These are phyloP conservation scores for Amanita muscaria DNA, from an alignment of 768 basidiomycete genomes.

Conservation along the genomic window DNA sequence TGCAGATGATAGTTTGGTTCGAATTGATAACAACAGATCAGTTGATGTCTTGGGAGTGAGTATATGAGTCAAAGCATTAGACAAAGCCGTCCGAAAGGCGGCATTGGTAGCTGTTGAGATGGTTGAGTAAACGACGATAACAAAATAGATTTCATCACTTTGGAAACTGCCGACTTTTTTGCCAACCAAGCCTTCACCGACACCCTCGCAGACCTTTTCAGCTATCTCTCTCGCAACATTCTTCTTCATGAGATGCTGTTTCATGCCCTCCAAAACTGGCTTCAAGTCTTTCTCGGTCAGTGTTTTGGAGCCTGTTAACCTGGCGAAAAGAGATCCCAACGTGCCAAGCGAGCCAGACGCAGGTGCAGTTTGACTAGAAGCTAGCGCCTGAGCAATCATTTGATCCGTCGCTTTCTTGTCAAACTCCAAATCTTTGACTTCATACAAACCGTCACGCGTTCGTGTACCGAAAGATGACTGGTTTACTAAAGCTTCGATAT, in stretches of 20 bases:
- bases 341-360: constrained; percentile 44
- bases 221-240: constrained; percentile 96
- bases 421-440: constrained; percentile 79
- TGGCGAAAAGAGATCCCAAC: constrained; percentile 73
- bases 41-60: constrained; percentile 95
- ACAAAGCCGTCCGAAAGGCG: constrained; percentile 77
- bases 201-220: constrained; percentile 89
- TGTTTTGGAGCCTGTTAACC: constrained; percentile 78
- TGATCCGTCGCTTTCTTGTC: constrained; percentile 26
- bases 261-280: constrained; percentile 90
- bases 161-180: constrained; percentile 88
- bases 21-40: constrained; percentile 90
- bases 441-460: constrained; percentile 58
- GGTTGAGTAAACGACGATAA: constrained; percentile 8
- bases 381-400: constrained; percentile 44
- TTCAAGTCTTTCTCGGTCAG: constrained; percentile 76
- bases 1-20: constrained; percentile 73
- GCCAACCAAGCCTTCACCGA: constrained; percentile 84
- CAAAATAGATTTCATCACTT: constrained; percentile 35
- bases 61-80: constrained; percentile 83
- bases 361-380: constrained; percentile 29
- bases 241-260: constrained; percentile 96
- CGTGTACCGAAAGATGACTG: constrained; percentile 68
- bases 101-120: constrained; percentile 59
- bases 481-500: constrained; percentile 59